Evolutionary conservation across 345 rosid genomes (phyloP).

Genomic region (Xanthoceras sorbifolium): DNA sequence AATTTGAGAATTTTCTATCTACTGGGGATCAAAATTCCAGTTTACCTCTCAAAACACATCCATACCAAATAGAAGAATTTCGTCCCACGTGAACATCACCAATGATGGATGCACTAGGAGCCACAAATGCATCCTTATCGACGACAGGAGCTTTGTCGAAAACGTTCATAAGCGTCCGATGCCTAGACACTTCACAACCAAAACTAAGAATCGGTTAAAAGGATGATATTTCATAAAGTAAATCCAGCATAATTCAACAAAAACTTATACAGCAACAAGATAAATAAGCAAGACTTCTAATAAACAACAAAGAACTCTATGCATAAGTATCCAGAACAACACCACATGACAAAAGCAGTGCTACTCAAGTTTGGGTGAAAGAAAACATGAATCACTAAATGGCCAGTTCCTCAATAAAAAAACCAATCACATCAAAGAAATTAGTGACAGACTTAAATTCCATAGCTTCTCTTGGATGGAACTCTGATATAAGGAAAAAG

Average conservation of each 20-base stretch:
- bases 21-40: neutral
- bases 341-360: too few species aligned
- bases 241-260: neutral
- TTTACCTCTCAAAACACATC: conserved; percentile 90
- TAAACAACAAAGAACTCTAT: neutral
- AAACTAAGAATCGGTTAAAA: conserved; percentile 8
- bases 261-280: neutral
- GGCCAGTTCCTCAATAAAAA: conserved; percentile 1
- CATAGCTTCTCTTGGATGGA: neutral
- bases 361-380: neutral
- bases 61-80: conserved; percentile 93
- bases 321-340: neutral
- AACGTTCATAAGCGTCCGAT: conserved; percentile 83
- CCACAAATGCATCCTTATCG: conserved; percentile 81
- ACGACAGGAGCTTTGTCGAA: conserved; percentile 74
- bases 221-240: neutral
- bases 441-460: neutral
- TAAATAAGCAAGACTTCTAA: neutral
- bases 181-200: conserved; percentile 70
- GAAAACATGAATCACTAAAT: neutral
- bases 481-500: neutral
- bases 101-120: conserved; percentile 80
- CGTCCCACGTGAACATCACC: conserved; percentile 79
- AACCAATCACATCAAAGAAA: neutral
- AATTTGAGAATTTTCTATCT: conserved; percentile 1